These are phyloP conservation scores for Cystobasidium tubakii DNA, from an alignment of 768 basidiomycete genomes.

Conservation along the genomic window DNA sequence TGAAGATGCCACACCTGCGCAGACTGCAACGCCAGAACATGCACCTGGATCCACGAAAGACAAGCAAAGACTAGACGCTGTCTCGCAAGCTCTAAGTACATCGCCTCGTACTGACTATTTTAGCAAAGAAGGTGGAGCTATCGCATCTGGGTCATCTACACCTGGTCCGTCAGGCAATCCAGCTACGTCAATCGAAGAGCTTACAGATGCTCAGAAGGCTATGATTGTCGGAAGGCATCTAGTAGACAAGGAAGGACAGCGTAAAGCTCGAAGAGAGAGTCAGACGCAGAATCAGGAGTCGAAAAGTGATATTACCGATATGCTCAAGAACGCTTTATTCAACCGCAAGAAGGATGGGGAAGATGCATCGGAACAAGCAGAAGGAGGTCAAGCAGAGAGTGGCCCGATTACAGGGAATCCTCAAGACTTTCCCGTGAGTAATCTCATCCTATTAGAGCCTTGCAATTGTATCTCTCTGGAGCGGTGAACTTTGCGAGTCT, in stretches of 20 bases:
- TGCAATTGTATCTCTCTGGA: neutral
- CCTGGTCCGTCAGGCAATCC: neutral
- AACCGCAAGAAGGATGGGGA: slow-evolving; percentile 22
- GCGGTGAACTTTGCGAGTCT: neutral
- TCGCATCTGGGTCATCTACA: neutral
- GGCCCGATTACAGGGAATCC: neutral
- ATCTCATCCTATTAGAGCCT: neutral
- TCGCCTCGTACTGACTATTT: neutral
- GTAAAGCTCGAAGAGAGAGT: slow-evolving; percentile 6
- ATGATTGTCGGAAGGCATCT: slow-evolving; percentile 21
- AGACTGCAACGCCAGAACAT: neutral
- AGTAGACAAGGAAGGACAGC: slow-evolving; percentile 31
- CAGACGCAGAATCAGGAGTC: neutral
- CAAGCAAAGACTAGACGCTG: neutral
- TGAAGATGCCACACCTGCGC: neutral
- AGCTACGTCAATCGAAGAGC: slow-evolving; percentile 28
- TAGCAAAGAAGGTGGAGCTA: neutral
- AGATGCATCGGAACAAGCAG: neutral
- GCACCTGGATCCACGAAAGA: neutral
- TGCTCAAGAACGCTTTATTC: slow-evolving; percentile 9
- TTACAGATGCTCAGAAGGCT: slow-evolving; percentile 29
- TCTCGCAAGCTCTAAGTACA: neutral
- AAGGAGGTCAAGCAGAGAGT: neutral
- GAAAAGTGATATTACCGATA: neutral
- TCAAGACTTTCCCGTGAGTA: slow-evolving; percentile 30